phyloP scores from a whole-genome alignment of 1,284 basidiomycete genomes.

The Boletellus deceptivus region DNA sequence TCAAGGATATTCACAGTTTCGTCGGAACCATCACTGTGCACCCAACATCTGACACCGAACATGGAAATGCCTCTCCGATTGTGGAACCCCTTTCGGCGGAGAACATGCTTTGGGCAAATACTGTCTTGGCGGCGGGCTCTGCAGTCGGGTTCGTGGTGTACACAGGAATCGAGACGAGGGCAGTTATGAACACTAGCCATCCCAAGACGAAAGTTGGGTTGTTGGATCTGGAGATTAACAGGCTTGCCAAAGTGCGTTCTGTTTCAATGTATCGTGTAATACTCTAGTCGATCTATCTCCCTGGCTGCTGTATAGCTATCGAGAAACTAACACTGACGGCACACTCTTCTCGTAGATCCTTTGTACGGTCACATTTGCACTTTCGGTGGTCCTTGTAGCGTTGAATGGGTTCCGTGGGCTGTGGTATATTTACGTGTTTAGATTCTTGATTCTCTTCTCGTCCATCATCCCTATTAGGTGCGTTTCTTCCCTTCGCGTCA shows the following conservation, averaged over 20 bases:
- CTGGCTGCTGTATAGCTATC: neutral
- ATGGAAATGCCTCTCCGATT: constrained; percentile 41
- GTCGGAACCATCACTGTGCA: constrained; percentile 89
- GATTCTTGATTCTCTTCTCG: constrained; percentile 97
- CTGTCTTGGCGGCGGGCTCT: constrained; percentile 92
- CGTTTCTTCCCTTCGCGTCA: constrained; percentile 25
- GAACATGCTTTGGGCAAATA: constrained; percentile 97
- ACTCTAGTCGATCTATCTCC: neutral
- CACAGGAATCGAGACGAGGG: constrained; percentile 92
- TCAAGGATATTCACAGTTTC: constrained; percentile 96
- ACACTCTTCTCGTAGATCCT: constrained; percentile 65
- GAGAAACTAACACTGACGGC: neutral
- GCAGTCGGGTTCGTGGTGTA: constrained; percentile 93
- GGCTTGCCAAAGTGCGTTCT: constrained; percentile 80
- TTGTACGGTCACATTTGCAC: constrained; percentile 88
- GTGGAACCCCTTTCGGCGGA: constrained; percentile 87
- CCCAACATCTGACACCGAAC: constrained; percentile 39
- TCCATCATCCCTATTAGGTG: constrained; percentile 99
- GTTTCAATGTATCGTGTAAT: neutral
- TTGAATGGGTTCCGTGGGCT: constrained; percentile 94
- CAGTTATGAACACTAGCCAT: constrained; percentile 99
- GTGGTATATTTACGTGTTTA: constrained; percentile 96
- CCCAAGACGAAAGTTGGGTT: constrained; percentile 94
- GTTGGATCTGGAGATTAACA: constrained; percentile 93
- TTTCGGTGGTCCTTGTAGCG: constrained; percentile 90